Percentiles rank a stretch among this genome's conserved stretches.
Evolutionary conservation across 495 filamentous ascomycete species (phyloP).

Genomic region (Niebla homalea): DNA sequence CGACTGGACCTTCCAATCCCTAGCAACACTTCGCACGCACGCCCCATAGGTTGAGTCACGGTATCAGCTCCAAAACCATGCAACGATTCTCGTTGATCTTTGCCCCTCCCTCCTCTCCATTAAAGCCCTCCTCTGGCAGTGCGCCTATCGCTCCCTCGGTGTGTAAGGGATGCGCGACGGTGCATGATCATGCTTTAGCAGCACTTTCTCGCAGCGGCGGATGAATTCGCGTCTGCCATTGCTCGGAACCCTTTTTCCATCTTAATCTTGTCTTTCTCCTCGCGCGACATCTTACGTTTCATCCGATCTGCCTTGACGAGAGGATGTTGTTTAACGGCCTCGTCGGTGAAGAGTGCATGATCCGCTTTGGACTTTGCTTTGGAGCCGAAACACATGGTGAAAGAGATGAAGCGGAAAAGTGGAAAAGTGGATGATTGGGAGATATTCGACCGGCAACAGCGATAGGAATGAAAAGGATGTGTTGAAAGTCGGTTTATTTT

Average conservation of each 20-base stretch:
- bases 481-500: not conserved
- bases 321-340: not conserved
- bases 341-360: not conserved
- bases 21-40: too few species aligned
- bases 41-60: too few species aligned
- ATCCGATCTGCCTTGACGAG: conserved; percentile 1
- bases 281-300: conserved; percentile 5
- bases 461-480: not conserved
- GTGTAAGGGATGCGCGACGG: too few species aligned
- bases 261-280: conserved; percentile 9
- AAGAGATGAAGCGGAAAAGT: not conserved
- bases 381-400: conserved; percentile 3
- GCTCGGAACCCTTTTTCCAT: conserved; percentile 5
- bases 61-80: too few species aligned
- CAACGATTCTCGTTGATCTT: too few species aligned
- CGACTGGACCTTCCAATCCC: too few species aligned
- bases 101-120: too few species aligned
- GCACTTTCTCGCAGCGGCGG: conserved; percentile 3
- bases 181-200: not conserved
- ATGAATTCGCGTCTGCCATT: conserved; percentile 4
- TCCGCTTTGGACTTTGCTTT: not conserved
- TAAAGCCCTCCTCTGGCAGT: too few species aligned
- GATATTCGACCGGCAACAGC: not conserved
- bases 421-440: not conserved
- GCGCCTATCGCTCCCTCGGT: too few species aligned